Conservation (phyloP, 2,329 filamentous ascomycete species). For the Xylaria sp. region DNA sequence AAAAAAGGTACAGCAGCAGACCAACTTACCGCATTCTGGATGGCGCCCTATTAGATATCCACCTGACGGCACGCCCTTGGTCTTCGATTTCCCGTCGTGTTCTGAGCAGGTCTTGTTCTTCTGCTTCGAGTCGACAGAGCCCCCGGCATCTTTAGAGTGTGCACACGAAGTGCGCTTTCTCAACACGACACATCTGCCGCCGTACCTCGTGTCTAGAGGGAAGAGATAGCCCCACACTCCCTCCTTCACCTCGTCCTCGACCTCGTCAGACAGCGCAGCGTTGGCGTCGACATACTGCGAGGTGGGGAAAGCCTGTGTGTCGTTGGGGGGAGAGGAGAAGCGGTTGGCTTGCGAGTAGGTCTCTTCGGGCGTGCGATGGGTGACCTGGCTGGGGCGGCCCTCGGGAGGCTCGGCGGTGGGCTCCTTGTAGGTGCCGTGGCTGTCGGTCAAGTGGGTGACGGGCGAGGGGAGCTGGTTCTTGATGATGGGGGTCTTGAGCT, state of each 20-base stretch:
- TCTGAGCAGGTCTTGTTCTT: slow-evolving; percentile 59
- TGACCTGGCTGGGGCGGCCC: slow-evolving; percentile 65
- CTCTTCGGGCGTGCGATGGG: slow-evolving; percentile 63
- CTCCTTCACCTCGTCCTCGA: slow-evolving; percentile 83
- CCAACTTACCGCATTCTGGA: slow-evolving; percentile 84
- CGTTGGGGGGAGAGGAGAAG: slow-evolving; percentile 73
- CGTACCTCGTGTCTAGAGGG: slow-evolving; percentile 78
- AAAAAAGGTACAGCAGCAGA: slow-evolving; percentile 1
- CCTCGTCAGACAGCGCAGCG: slow-evolving; percentile 78
- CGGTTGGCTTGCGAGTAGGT: slow-evolving; percentile 56
- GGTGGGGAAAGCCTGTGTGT: slow-evolving; percentile 63
- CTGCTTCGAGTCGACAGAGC: slow-evolving; percentile 54
- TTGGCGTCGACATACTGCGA: slow-evolving; percentile 84
- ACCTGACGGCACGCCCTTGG: slow-evolving; percentile 72
- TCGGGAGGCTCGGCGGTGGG: slow-evolving; percentile 76
- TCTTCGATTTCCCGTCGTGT: slow-evolving; percentile 70
- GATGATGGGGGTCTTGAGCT: slow-evolving; percentile 67
- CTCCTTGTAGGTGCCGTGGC: slow-evolving; percentile 72
- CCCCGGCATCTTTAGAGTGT: slow-evolving; percentile 60
- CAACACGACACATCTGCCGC: slow-evolving; percentile 75
- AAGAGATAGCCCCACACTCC: slow-evolving; percentile 97
- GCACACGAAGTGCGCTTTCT: slow-evolving; percentile 79
- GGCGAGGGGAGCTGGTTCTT: slow-evolving; percentile 80
- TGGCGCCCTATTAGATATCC: slow-evolving; percentile 95
- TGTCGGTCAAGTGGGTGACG: slow-evolving; percentile 69